Evolutionary conservation across 192 early-diverging fungal genomes (phyloP).

Genomic region (Thamnidium elegans): DNA sequence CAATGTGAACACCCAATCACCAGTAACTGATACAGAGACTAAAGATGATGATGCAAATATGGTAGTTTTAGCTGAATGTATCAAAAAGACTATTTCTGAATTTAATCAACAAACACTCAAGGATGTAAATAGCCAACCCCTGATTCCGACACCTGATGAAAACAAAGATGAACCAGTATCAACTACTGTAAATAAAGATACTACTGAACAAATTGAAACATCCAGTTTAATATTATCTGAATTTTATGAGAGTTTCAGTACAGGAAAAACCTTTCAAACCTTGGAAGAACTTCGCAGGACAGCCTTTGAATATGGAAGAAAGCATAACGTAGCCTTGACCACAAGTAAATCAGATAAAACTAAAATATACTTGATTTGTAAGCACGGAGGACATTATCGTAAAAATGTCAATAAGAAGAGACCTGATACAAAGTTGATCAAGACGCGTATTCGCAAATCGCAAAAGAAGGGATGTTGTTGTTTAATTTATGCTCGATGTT

Average conservation of each 20-base stretch:
- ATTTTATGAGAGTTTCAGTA: not conserved
- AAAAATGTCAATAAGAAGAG: not conserved
- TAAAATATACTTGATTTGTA: not conserved
- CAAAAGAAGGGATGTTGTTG: not conserved
- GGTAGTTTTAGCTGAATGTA: too few relatives aligned
- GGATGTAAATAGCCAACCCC: too few relatives aligned
- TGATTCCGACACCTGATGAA: too few relatives aligned
- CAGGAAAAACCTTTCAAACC: not conserved
- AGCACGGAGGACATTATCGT: constrained; percentile 6
- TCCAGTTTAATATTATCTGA: not conserved
- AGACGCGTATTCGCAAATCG: not conserved
- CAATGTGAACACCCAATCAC: too few relatives aligned
- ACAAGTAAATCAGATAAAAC: not conserved
- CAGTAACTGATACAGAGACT: too few relatives aligned
- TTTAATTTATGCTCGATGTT: not conserved
- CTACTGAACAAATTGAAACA: too few relatives aligned
- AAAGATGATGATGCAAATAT: too few relatives aligned
- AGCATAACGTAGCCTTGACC: not conserved
- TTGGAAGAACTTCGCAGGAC: not conserved
- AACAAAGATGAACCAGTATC: too few relatives aligned
- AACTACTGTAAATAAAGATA: too few relatives aligned
- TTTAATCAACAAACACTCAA: too few relatives aligned
- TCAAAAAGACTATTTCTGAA: too few relatives aligned
- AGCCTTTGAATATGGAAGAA: constrained; percentile 1
- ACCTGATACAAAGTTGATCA: not conserved